Base-by-base conservation (phyloP, 1,139 yeast species). In the Hanseniaspora gamundiae region DNA sequence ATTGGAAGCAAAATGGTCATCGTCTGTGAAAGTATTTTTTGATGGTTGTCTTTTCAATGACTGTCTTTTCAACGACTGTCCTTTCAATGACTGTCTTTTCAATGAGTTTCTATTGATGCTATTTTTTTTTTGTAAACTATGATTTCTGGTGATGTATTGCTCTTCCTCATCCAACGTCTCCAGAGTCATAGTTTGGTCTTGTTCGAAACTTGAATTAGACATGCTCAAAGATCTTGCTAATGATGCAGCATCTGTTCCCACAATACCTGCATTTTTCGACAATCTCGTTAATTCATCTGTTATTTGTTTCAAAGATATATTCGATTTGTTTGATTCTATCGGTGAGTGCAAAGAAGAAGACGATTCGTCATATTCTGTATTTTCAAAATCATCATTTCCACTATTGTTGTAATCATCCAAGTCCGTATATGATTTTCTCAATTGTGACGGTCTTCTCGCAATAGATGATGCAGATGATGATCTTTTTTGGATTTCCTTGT, bases 201-300 rank as follows among this genome's bases (percentile, higher is more conserved):
- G 17, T 11, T 33, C 35, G 17, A 29, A 40, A 4, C 24, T 39
- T 2, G 27, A 22, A 14, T 39, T 41, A 5, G 59, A 53, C 55
- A 60, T 57, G 39, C 62, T 56, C 45, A 82, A 66, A 0, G 87
- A 77, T 54, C 88, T 67, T 0, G 91, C 91, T 42, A 82, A 64
- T 0, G 88, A 77, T 2, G 79, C 78, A 0, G 91, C 86, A 61
- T 82, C 88, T 22, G 76, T 71, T 13, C 83, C 77, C 44, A 78
- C 80, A 63, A 82, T 65, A 0, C 93, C 91, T 0, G 88, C 88
- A 58, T 76, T 65, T 50, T 74, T 76, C 0, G 86, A 75, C 39
- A 82, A 63, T 43, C 69, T 74, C 51, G 80, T 82, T 43, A 82
- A 63, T 56, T 81, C 91, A 48, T 65, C 71, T 1, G 87, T 78